Base-by-base conservation (phyloP, 352 stramenopile genomes). In the Globisporangium heterothallicum region DNA sequence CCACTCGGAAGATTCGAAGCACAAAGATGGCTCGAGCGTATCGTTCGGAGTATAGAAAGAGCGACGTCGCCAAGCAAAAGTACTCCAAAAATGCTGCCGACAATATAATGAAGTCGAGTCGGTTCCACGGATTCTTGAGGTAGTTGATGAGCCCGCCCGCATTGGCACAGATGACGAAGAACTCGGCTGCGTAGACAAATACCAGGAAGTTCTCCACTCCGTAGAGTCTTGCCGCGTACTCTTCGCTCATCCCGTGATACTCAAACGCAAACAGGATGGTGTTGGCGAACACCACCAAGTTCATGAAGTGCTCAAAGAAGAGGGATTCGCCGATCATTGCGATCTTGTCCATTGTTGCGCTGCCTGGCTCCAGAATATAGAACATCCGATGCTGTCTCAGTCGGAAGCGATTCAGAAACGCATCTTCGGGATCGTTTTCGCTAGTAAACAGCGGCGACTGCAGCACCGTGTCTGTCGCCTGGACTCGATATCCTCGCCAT, bases 91-190 rank as follows among this genome's bases (percentile, higher is more conserved):
- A 74, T 3, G 76, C 78, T 8, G 74, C 74, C 18, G 66, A 63
- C n/a, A 92, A 63, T 5, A 92, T 70, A 13, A 88, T 46, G 14
- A 85, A 87, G 59, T 92, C 78, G 14, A 94, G 56, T 7, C 78
- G 83, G 41, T 94, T 89, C 83, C 83, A 94, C 10, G 80, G 78
- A 41, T 75, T 88, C 56, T 86, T 78, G 30, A 94, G 56, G 49
- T 92, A 94, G 16, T 64, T 64, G 2, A 76, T 51, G 2, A 94
- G 63, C 0, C 78, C 83, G 10, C 78, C 68, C 0, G 74, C 63
- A 32, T 63, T 74, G 1, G 68, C 70, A 22, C 66, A 83, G 4
- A 89, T 64, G 4, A 92, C 55, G 22, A 89, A 49, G 26, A 92
- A 87, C 32, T 94, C 83, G 2, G 59, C 66, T 0, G 67, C 68